A percentile compares a stretch with the other conserved stretches of the same genome.
These are phyloP conservation scores for Boechera retrofracta DNA, from an alignment of 345 rosid species.

Conservation along the genomic window DNA sequence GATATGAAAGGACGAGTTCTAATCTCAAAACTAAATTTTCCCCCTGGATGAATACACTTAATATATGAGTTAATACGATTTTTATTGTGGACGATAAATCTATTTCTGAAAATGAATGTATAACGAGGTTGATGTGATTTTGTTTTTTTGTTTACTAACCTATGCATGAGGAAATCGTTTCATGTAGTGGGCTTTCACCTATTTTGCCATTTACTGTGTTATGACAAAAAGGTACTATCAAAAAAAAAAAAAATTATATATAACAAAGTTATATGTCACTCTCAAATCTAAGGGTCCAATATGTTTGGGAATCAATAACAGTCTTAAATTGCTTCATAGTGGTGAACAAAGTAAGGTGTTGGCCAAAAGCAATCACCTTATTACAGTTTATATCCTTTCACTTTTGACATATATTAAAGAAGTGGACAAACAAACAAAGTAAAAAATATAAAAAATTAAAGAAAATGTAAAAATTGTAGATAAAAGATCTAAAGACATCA, in stretches of 20 bases:
- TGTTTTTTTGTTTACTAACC: neutral
- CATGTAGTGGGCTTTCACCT: conserved; percentile 25
- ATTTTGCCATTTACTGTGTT: conserved; percentile 29
- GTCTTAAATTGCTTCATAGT: conserved; percentile 43
- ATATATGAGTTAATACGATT: neutral
- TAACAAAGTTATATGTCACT: conserved; percentile 31
- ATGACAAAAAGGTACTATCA: conserved; percentile 10
- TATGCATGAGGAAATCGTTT: conserved; percentile 26
- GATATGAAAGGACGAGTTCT: conserved; percentile 5
- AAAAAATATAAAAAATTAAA: neutral
- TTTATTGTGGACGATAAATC: neutral
- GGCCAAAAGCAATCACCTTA: conserved; percentile 46
- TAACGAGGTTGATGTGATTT: conserved; percentile 20
- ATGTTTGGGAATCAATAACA: conserved; percentile 50
- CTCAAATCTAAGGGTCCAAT: conserved; percentile 42
- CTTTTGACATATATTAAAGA: conserved; percentile 41
- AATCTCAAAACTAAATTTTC: neutral
- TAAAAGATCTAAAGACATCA: conserved; percentile 30
- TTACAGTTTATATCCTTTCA: conserved; percentile 35
- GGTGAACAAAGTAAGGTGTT: conserved; percentile 48
- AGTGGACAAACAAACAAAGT: conserved; percentile 26
- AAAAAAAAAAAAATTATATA: neutral
- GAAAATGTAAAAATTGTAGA: conserved; percentile 23
- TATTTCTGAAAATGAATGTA: neutral
- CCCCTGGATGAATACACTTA: neutral